These are phyloP conservation scores for Cicer bijugum DNA, from an alignment of 306 rosid species.

Conservation along the genomic window DNA sequence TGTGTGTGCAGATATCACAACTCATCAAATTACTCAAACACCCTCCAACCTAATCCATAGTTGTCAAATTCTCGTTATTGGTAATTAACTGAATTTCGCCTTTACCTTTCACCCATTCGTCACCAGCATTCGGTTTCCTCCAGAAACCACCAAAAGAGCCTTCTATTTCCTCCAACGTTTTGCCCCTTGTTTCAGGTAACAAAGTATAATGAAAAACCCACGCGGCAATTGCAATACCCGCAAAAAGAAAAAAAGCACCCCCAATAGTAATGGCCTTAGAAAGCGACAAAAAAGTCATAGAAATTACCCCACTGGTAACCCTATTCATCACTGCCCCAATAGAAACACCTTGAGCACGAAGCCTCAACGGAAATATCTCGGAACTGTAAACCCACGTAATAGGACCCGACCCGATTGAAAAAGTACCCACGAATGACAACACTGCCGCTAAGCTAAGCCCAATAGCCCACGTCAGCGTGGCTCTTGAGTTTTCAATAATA, in stretches of 20 bases:
- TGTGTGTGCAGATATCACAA: too few species aligned
- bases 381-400: constrained; percentile 78
- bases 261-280: constrained; percentile 43
- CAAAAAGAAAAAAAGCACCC: constrained; percentile 47
- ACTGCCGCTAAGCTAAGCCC: constrained; percentile 51
- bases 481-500: neutral
- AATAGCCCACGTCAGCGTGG: constrained; percentile 52
- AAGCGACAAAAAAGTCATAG: constrained; percentile 74
- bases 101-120: neutral
- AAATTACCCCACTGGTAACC: constrained; percentile 56
- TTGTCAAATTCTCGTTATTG: neutral
- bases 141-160: constrained; percentile 44
- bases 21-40: neutral
- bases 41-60: neutral
- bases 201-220: constrained; percentile 46
- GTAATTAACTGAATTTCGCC: neutral
- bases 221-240: constrained; percentile 35
- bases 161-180: constrained; percentile 52
- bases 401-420: constrained; percentile 84
- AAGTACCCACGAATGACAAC: constrained; percentile 52
- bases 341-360: constrained; percentile 68
- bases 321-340: constrained; percentile 62
- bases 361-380: constrained; percentile 54
- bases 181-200: constrained; percentile 49
- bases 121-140: constrained; percentile 12